Evolutionary conservation across 495 filamentous ascomycete genomes (phyloP).

Genomic region (Penicillium samsonianum): DNA sequence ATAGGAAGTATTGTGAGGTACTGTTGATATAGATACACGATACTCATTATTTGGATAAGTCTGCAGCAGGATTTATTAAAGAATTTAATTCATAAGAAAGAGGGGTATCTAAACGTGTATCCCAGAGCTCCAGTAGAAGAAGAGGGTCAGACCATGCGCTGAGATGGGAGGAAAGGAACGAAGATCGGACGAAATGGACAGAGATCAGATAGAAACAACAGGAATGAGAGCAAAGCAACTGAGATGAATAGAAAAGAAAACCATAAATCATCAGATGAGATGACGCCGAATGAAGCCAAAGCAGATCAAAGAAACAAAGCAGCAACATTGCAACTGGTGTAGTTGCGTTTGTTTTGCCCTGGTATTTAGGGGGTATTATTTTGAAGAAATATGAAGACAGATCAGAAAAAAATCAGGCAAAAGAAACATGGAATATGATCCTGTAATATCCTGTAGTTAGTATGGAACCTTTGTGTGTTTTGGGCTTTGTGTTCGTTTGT

Average conservation of each 20-base stretch:
- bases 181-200: neutral
- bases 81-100: conserved; percentile 12
- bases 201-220: neutral
- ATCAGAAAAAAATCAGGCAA: neutral
- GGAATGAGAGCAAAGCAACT: neutral
- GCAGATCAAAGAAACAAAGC: neutral
- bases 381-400: conserved; percentile 12
- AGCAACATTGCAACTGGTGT: neutral
- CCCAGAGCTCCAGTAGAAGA: conserved; percentile 16
- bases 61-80: neutral
- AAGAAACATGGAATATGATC: neutral
- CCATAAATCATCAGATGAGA: conserved; percentile 1
- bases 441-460: conserved; percentile 4
- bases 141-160: conserved; percentile 11
- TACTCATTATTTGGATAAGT: neutral
- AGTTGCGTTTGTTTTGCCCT: conserved; percentile 1
- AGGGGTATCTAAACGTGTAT: conserved; percentile 35
- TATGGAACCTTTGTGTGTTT: neutral
- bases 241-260: neutral
- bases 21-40: neutral
- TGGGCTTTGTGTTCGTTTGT: neutral
- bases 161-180: conserved; percentile 10
- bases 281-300: neutral
- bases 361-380: neutral
- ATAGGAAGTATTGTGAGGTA: neutral